Percentiles rank a stretch among this genome's conserved stretches.
These are phyloP conservation scores for Paraconiothyrium sp. DNA, from an alignment of 2,329 filamentous ascomycete genomes.

Conservation along the genomic window DNA sequence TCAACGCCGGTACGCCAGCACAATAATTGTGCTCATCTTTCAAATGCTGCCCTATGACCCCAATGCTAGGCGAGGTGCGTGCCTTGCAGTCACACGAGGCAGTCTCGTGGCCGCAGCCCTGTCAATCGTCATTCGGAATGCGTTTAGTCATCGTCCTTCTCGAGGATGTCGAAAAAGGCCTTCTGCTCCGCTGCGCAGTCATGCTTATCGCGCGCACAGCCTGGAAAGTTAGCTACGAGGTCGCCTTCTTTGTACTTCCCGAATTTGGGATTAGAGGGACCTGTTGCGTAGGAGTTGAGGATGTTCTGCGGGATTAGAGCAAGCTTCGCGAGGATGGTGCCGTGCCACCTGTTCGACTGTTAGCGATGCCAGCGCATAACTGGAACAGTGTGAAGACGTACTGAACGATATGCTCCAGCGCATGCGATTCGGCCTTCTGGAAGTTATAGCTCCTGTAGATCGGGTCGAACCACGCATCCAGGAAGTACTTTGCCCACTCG, in stretches of 20 bases:
- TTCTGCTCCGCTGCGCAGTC: conserved; percentile 78
- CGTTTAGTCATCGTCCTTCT: conserved; percentile 24
- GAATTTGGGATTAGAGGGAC: conserved; percentile 45
- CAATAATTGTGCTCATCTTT: neutral
- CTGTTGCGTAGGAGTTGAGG: conserved; percentile 77
- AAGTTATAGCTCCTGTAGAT: conserved; percentile 95
- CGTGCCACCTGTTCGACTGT: conserved; percentile 79
- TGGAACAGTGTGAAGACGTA: conserved; percentile 36
- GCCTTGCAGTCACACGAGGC: conserved; percentile 13
- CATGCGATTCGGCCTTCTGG: conserved; percentile 91
- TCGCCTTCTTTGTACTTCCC: conserved; percentile 83
- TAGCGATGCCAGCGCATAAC: conserved; percentile 33
- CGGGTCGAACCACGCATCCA: conserved; percentile 97
- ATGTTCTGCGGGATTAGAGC: conserved; percentile 87
- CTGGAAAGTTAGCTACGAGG: conserved; percentile 80
- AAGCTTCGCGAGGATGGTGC: conserved; percentile 89
- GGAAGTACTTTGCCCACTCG: conserved; percentile 90
- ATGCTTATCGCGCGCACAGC: conserved; percentile 69
- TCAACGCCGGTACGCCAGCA: conserved; percentile 15
- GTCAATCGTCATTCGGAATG: conserved; percentile 3
- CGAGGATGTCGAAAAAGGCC: conserved; percentile 55
- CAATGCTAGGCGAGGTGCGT: neutral
- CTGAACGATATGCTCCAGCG: conserved; percentile 72
- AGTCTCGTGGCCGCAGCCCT: conserved; percentile 2
- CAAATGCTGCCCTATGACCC: neutral